Evolutionary conservation across 305 asterid species (phyloP).

Genomic region (Solanum hybrid): DNA sequence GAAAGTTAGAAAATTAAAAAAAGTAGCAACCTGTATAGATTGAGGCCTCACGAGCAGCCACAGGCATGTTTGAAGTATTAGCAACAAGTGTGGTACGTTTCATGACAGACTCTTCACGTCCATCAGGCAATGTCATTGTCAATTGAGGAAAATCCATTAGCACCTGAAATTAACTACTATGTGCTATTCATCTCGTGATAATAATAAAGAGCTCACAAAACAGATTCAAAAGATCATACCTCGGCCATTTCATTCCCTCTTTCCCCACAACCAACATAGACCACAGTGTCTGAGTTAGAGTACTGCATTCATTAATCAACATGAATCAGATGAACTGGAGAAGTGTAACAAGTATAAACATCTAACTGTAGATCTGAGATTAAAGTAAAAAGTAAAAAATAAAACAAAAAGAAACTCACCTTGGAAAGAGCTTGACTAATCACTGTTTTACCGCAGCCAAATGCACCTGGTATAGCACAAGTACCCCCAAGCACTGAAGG

Average conservation of each 20-base stretch:
- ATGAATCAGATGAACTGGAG: neutral
- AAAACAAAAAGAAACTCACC: constrained; percentile 33
- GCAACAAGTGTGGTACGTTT: constrained; percentile 99
- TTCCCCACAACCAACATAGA: constrained; percentile 99
- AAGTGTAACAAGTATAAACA: neutral
- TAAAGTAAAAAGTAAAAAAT: neutral
- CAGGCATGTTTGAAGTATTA: constrained; percentile 98
- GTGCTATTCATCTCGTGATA: neutral
- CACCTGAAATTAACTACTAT: constrained; percentile 36
- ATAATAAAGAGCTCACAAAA: neutral
- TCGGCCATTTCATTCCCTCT: constrained; percentile 99
- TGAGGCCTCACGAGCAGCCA: constrained; percentile 99
- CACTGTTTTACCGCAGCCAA: constrained; percentile 98
- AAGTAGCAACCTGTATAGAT: constrained; percentile 69
- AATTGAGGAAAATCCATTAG: constrained; percentile 99
- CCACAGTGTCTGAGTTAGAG: constrained; percentile 95
- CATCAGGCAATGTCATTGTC: constrained; percentile 98
- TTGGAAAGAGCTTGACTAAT: constrained; percentile 99
- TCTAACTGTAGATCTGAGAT: neutral
- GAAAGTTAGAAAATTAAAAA: neutral
- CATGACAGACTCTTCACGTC: constrained; percentile 99
- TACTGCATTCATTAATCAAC: constrained; percentile 49
- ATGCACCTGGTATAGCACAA: constrained; percentile 99
- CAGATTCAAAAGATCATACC: constrained; percentile 31
- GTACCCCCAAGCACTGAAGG: constrained; percentile 99